Conservation (phyloP, 1,139 yeast genomes). For the Zygosaccharomyces sapae region DNA sequence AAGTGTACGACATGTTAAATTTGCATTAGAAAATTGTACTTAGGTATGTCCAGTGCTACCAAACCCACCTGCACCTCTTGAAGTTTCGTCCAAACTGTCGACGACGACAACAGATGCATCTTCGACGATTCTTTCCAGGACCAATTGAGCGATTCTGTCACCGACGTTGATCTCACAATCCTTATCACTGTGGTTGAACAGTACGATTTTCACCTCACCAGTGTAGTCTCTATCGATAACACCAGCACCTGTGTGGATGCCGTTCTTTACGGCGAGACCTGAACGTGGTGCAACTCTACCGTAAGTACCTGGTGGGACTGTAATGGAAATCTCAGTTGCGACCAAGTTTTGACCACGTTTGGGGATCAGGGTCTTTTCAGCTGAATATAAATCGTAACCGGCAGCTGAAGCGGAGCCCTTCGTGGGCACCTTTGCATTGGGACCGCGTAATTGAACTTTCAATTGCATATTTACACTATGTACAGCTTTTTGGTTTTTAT, state of each 20-base stretch:
- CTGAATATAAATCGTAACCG: conserved; percentile 85
- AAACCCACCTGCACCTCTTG: conserved; percentile 89
- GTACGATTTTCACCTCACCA: conserved; percentile 84
- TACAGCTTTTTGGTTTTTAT: conserved; percentile 23
- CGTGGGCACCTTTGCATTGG: conserved; percentile 79
- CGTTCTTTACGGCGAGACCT: conserved; percentile 91
- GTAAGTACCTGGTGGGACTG: conserved; percentile 88
- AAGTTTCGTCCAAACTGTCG: conserved; percentile 59
- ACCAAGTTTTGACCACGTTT: conserved; percentile 85
- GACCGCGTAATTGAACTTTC: conserved; percentile 69
- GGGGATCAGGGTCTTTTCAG: conserved; percentile 64
- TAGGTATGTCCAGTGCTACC: conserved; percentile 71
- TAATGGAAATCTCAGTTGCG: conserved; percentile 77
- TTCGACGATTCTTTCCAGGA: conserved; percentile 73
- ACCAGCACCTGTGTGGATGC: conserved; percentile 96
- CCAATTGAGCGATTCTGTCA: conserved; percentile 69
- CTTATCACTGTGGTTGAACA: conserved; percentile 69
- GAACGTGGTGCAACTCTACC: conserved; percentile 98
- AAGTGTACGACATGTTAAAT: no score
- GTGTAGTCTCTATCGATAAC: conserved; percentile 96
- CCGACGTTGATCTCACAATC: conserved; percentile 45
- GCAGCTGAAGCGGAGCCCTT: conserved; percentile 90
- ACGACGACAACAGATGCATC: conserved; percentile 67
- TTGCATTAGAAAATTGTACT: neutral
- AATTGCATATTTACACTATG: conserved; percentile 36